These are phyloP conservation scores for Wickerhamomyces bovis DNA, from an alignment of 805 yeast genomes.

Conservation along the genomic window DNA sequence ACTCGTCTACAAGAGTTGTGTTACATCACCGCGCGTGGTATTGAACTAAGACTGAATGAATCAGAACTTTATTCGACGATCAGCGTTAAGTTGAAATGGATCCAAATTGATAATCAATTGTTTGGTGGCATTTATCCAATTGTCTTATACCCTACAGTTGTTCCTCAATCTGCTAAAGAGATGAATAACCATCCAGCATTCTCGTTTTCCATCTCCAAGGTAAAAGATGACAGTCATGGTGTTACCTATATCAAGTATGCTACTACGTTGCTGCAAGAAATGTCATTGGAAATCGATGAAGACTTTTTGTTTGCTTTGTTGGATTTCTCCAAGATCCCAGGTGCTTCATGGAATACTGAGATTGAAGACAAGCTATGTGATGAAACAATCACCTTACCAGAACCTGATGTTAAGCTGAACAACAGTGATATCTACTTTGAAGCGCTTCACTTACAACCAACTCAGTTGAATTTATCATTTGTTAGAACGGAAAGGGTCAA, in stretches of 20 bases:
- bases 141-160: constrained; percentile 79
- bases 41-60: constrained; percentile 75
- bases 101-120: constrained; percentile 88
- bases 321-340: constrained; percentile 77
- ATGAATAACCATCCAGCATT: constrained; percentile 86
- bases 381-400: constrained; percentile 59
- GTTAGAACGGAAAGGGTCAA: constrained; percentile 78
- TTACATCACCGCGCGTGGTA: constrained; percentile 75
- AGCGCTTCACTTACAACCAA: constrained; percentile 86
- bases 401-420: constrained; percentile 49
- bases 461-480: constrained; percentile 82
- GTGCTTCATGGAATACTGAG: constrained; percentile 62
- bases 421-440: constrained; percentile 85
- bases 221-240: constrained; percentile 88
- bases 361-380: constrained; percentile 54
- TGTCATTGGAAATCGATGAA: constrained; percentile 90
- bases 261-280: constrained; percentile 80
- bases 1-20: constrained; percentile 68
- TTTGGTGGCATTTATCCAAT: constrained; percentile 88
- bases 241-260: constrained; percentile 88
- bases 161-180: constrained; percentile 79
- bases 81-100: constrained; percentile 83
- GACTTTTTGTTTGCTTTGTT: constrained; percentile 79
- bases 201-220: constrained; percentile 76
- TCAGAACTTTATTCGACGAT: constrained; percentile 79